Conservation (phyloP, 768 basidiomycete species). For the Baorangia bicolor region DNA sequence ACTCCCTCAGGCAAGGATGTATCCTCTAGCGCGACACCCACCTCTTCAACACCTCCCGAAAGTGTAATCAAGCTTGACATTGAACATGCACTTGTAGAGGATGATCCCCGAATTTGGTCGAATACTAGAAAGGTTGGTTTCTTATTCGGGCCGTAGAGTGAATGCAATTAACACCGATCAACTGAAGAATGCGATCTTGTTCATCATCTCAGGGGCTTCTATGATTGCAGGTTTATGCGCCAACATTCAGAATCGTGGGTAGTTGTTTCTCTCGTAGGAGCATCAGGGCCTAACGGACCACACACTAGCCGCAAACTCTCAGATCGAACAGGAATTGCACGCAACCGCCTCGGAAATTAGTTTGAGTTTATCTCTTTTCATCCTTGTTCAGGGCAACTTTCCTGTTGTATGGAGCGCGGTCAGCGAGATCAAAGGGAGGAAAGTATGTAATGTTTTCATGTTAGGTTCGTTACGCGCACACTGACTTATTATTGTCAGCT, state of each 20-base stretch:
- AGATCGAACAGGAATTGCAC: slow-evolving; percentile 61
- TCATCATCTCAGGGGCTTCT: slow-evolving; percentile 28
- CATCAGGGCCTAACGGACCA: background rate
- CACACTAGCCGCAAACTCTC: slow-evolving; percentile 58
- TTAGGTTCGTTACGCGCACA: background rate
- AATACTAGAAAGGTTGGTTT: slow-evolving; percentile 49
- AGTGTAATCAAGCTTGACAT: slow-evolving; percentile 28
- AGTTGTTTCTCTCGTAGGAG: background rate
- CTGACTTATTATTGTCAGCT: slow-evolving; percentile 32
- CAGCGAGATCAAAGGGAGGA: slow-evolving; percentile 67
- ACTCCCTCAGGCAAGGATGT: background rate
- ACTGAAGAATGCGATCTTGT: slow-evolving; percentile 19
- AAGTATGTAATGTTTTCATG: slow-evolving; percentile 37
- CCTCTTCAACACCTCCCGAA: background rate
- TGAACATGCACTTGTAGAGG: slow-evolving; percentile 44
- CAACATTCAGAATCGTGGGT: slow-evolving; percentile 33
- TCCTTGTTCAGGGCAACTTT: slow-evolving; percentile 64
- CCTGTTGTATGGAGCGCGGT: slow-evolving; percentile 33
- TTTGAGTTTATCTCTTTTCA: slow-evolving; percentile 67
- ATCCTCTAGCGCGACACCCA: background rate
- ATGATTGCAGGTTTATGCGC: slow-evolving; percentile 29
- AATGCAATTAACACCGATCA: background rate
- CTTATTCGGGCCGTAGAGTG: too few species aligned
- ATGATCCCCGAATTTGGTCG: slow-evolving; percentile 68
- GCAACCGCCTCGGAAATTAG: slow-evolving; percentile 65